Percentiles rank a stretch among this genome's conserved stretches.
Evolutionary conservation across 2,329 filamentous ascomycete genomes (phyloP).

Genomic region (Neodidymelliopsis sp.): DNA sequence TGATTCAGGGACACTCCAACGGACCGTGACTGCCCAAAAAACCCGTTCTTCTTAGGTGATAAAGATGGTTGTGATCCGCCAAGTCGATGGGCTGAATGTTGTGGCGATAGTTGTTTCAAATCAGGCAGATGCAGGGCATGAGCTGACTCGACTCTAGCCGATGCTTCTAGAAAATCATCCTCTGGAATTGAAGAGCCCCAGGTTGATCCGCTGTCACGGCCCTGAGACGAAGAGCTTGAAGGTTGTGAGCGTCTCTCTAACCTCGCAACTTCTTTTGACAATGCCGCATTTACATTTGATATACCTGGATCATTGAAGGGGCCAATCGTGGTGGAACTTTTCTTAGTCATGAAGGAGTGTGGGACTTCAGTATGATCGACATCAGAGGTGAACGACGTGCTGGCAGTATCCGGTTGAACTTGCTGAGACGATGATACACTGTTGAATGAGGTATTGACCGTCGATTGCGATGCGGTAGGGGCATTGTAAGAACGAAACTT

Average conservation of each 20-base stretch:
- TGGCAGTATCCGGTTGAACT: slow-evolving; percentile 24
- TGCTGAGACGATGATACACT: slow-evolving; percentile 34
- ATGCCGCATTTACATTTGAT: slow-evolving; percentile 5
- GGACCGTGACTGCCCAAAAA: neutral
- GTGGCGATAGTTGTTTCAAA: neutral
- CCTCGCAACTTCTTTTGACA: slow-evolving; percentile 10
- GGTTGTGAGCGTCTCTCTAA: slow-evolving; percentile 8
- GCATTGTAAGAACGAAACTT: slow-evolving; percentile 32
- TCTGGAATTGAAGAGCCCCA: slow-evolving; percentile 38
- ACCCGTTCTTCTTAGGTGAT: neutral
- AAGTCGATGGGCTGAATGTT: neutral
- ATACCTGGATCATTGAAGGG: slow-evolving; percentile 31
- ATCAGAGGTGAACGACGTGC: slow-evolving; percentile 39
- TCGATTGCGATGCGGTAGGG: slow-evolving; percentile 17
- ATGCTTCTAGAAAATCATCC: slow-evolving; percentile 24
- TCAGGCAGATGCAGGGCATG: neutral
- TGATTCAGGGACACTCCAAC: neutral
- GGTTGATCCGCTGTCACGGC: slow-evolving; percentile 29
- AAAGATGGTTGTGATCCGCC: neutral
- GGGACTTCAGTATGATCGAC: slow-evolving; percentile 4
- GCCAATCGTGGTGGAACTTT: slow-evolving; percentile 29
- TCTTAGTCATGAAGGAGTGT: slow-evolving; percentile 10
- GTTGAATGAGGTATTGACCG: slow-evolving; percentile 35
- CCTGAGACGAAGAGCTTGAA: slow-evolving; percentile 19
- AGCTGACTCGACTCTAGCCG: slow-evolving; percentile 20